Conservation (phyloP, 345 rosid species). For the Populus euphratica region DNA sequence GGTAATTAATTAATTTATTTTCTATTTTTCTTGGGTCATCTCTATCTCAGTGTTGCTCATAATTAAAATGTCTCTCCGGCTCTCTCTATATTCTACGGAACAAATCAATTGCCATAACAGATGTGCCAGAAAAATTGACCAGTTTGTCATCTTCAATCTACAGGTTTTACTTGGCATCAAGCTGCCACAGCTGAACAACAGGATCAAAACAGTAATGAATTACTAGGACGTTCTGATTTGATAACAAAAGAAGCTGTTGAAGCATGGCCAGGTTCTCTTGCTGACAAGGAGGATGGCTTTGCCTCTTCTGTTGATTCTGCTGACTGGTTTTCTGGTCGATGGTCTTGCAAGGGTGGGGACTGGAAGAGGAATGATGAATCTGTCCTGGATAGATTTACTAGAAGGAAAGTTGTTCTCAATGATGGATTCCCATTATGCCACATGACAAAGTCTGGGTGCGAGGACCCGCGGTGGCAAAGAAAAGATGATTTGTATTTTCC, state of each 20-base stretch:
- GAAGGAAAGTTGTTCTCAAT: slow-evolving; percentile 78
- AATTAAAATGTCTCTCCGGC: background rate
- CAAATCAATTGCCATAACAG: background rate
- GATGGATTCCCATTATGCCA: slow-evolving; percentile 92
- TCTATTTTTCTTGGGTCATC: slow-evolving; percentile 10
- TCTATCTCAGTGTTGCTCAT: background rate
- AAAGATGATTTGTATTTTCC: slow-evolving; percentile 83
- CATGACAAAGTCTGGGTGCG: slow-evolving; percentile 83
- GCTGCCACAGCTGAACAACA: slow-evolving; percentile 26
- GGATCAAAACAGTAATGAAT: slow-evolving; percentile 37
- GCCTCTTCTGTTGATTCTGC: slow-evolving; percentile 37
- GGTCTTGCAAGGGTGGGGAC: slow-evolving; percentile 99
- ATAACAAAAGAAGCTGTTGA: slow-evolving; percentile 39
- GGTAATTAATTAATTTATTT: slow-evolving; percentile 37
- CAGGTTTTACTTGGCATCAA: slow-evolving; percentile 52
- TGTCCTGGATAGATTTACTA: slow-evolving; percentile 50
- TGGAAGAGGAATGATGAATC: slow-evolving; percentile 91
- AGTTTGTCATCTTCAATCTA: slow-evolving; percentile 9
- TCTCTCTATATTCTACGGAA: background rate
- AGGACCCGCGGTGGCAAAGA: slow-evolving; percentile 89
- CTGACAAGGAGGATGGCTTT: slow-evolving; percentile 40
- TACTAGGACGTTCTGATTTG: slow-evolving; percentile 32
- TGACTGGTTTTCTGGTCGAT: slow-evolving; percentile 70
- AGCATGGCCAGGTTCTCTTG: slow-evolving; percentile 27
- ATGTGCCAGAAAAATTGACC: background rate